A percentile compares a stretch with the other conserved stretches of the same genome.
Conservation (phyloP, 805 yeast species). For the Pichia occidentalis region DNA sequence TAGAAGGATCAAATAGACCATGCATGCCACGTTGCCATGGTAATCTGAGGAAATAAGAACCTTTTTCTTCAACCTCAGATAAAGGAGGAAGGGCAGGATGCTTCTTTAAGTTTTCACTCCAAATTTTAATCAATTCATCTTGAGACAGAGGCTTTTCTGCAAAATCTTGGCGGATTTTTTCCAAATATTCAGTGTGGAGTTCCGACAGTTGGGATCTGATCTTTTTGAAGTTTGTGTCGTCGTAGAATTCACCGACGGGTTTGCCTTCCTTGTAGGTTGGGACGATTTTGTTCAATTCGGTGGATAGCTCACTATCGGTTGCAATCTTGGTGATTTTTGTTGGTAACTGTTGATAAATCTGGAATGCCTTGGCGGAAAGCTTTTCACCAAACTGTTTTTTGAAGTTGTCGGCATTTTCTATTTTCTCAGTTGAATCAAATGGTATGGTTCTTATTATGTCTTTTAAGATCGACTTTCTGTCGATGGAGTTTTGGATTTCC, state of each 20-base stretch:
- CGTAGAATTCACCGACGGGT: constrained; percentile 24
- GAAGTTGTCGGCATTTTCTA: constrained; percentile 29
- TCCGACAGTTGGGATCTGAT: constrained; percentile 30
- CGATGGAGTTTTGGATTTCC: constrained; percentile 27
- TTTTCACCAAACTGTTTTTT: constrained; percentile 32
- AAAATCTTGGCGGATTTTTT: constrained; percentile 27
- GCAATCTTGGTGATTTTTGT: constrained; percentile 21
- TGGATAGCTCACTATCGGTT: constrained; percentile 38
- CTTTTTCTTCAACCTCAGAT: constrained; percentile 29
- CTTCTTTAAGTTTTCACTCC: constrained; percentile 41
- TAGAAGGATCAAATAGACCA: constrained; percentile 72
- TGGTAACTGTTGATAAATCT: constrained; percentile 30
- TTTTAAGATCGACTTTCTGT: constrained; percentile 42
- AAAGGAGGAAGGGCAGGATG: constrained; percentile 36
- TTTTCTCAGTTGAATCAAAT: constrained; percentile 14
- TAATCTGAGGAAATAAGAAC: constrained; percentile 40
- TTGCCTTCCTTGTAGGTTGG: constrained; percentile 28
- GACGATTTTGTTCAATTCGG: constrained; percentile 42
- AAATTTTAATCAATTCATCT: constrained; percentile 29
- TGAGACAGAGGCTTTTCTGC: constrained; percentile 22
- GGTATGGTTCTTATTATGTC: constrained; percentile 33
- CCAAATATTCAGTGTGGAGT: constrained; percentile 27
- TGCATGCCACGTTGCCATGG: constrained; percentile 80
- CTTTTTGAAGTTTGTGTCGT: constrained; percentile 28
- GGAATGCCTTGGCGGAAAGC: constrained; percentile 27